Conservation (phyloP, 192 early-diverging fungal species). For the Rhizophagus clarus region DNA sequence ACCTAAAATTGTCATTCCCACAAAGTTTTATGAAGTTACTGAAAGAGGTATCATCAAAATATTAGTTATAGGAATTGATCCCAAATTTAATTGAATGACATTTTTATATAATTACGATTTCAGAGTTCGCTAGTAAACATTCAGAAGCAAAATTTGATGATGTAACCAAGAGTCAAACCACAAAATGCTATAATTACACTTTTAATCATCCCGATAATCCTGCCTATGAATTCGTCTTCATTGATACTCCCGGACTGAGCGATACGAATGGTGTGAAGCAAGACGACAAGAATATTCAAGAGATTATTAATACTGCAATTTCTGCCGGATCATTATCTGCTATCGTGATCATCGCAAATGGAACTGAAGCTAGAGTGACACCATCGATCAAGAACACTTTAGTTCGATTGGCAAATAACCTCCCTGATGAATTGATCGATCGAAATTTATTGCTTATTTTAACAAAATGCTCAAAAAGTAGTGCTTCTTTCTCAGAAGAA, state of each 20-base stretch:
- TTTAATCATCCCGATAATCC: constrained; percentile 15
- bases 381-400: constrained; percentile 10
- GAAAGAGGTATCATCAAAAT: constrained; percentile 9
- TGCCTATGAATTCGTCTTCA: constrained; percentile 11
- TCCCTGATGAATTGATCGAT: not conserved
- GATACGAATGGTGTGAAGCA: constrained; percentile 14
- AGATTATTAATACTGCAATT: constrained; percentile 17
- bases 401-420: constrained; percentile 11
- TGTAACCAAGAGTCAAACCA: constrained; percentile 19
- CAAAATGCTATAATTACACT: not conserved
- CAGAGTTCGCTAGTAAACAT: constrained; percentile 1
- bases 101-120: not conserved
- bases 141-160: not conserved
- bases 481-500: not conserved
- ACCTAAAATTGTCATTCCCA: constrained; percentile 6
- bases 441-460: constrained; percentile 10
- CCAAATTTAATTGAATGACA: not conserved
- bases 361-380: constrained; percentile 19
- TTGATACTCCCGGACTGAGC: constrained; percentile 17
- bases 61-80: not conserved
- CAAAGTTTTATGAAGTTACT: constrained; percentile 15
- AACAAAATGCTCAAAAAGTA: constrained; percentile 22
- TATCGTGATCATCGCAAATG: constrained; percentile 15
- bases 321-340: constrained; percentile 19
- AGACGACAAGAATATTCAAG: constrained; percentile 17